phyloP scores from a whole-genome alignment of 1,139 yeast species.

The Hemisphaericaspora subhashii region DNA sequence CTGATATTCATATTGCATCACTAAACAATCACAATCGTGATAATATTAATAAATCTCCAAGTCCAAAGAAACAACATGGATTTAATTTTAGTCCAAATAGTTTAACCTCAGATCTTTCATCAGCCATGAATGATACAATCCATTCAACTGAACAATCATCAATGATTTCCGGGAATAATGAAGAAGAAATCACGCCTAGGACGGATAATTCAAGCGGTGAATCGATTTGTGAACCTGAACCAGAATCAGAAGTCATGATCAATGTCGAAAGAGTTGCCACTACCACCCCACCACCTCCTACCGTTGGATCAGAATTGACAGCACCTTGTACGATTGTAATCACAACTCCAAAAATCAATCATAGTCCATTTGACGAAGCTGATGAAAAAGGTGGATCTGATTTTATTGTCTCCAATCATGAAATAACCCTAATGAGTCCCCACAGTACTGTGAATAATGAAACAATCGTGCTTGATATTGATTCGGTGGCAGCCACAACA shows the following conservation, averaged over 20 bases:
- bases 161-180: slow-evolving; percentile 1
- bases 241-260: background rate
- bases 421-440: background rate
- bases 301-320: too few relatives aligned
- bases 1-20: background rate
- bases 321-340: slow-evolving; percentile 26
- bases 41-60: background rate
- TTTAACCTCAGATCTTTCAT: slow-evolving; percentile 24
- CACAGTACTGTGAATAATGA: too few relatives aligned
- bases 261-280: background rate
- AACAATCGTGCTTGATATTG: background rate
- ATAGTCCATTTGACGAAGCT: background rate
- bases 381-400: background rate
- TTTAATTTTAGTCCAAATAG: slow-evolving; percentile 22
- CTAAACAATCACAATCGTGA: background rate
- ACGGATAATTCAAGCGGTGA: slow-evolving; percentile 1
- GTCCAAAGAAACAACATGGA: slow-evolving; percentile 1
- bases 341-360: slow-evolving; percentile 1
- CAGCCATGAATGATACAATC: slow-evolving; percentile 14
- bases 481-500: too few relatives aligned
- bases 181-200: slow-evolving; percentile 3
- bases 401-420: background rate
- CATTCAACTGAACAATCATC: slow-evolving; percentile 6
- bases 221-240: slow-evolving; percentile 2
- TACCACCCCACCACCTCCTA: slow-evolving; percentile 6